Conservation (phyloP, 495 filamentous ascomycete genomes). For the Letharia lupina region DNA sequence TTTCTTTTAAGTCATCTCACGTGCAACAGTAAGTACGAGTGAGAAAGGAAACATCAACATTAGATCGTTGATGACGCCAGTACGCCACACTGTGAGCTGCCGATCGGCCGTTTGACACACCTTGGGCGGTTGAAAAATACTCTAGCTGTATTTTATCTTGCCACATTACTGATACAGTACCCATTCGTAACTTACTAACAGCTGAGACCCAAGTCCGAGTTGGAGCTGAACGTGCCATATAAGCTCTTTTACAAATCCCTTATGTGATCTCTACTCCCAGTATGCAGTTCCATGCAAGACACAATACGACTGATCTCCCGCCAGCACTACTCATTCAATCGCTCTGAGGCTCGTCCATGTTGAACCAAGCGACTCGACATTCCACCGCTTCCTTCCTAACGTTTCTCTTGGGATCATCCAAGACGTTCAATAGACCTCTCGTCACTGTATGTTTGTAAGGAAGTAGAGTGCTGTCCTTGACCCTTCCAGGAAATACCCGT, state of each 20-base stretch:
- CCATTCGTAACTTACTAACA: too few species aligned
- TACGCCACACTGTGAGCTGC: not conserved
- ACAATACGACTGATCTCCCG: not conserved
- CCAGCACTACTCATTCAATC: constrained; percentile 7
- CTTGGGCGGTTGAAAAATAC: not conserved
- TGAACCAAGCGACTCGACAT: constrained; percentile 58
- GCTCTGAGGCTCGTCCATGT: constrained; percentile 48
- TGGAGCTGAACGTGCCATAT: not conserved
- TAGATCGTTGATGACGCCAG: not conserved
- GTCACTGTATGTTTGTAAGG: constrained; percentile 51
- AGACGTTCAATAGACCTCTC: constrained; percentile 40
- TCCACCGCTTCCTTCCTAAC: constrained; percentile 63
- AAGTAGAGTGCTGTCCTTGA: constrained; percentile 44
- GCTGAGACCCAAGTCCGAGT: not conserved
- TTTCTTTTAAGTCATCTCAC: not conserved
- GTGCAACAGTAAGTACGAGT: not conserved
- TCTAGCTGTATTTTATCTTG: too few species aligned
- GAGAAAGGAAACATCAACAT: not conserved
- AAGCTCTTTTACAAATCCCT: not conserved
- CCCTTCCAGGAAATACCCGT: constrained; percentile 40
- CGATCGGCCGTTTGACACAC: too few species aligned
- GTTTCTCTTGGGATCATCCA: constrained; percentile 61
- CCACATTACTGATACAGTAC: too few species aligned
- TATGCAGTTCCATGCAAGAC: not conserved
- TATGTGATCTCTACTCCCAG: not conserved